phyloP scores from a whole-genome alignment of 345 rosid species.

The Conringia planisiliqua region DNA sequence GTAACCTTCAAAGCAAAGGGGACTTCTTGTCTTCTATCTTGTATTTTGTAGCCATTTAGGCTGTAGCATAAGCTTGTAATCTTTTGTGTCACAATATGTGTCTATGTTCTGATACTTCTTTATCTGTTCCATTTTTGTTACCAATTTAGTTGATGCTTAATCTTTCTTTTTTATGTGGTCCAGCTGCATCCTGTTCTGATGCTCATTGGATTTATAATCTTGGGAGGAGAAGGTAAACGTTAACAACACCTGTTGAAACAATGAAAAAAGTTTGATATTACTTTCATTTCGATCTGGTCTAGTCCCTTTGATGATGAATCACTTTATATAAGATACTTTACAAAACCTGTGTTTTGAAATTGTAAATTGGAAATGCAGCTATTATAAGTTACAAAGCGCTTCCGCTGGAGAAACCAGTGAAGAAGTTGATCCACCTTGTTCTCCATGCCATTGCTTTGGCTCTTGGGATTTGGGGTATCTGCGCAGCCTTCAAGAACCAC shows the following conservation, averaged over 20 bases:
- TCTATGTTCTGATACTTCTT: neutral
- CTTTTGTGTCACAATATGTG: neutral
- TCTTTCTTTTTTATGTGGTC: neutral
- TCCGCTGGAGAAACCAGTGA: conserved; percentile 62
- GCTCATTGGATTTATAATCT: conserved; percentile 79
- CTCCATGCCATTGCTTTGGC: conserved; percentile 83
- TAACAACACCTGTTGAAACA: neutral
- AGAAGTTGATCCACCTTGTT: conserved; percentile 72
- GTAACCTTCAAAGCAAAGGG: neutral
- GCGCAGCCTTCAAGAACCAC: conserved; percentile 83
- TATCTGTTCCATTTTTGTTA: neutral
- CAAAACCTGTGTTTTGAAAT: neutral
- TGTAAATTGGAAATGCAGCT: conserved; percentile 45
- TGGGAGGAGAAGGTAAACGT: conserved; percentile 88
- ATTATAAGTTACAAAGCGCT: conserved; percentile 76
- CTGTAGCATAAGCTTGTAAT: neutral
- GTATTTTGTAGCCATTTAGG: neutral
- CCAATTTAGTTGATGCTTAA: neutral
- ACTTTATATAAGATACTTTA: neutral
- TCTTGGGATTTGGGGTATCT: conserved; percentile 72
- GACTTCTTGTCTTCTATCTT: neutral
- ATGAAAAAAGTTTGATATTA: neutral
- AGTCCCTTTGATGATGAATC: neutral
- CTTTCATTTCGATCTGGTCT: neutral
- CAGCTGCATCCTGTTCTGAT: conserved; percentile 94